Conservation (phyloP, 148 eudicot species). For the Vaccinium myrtillus region DNA sequence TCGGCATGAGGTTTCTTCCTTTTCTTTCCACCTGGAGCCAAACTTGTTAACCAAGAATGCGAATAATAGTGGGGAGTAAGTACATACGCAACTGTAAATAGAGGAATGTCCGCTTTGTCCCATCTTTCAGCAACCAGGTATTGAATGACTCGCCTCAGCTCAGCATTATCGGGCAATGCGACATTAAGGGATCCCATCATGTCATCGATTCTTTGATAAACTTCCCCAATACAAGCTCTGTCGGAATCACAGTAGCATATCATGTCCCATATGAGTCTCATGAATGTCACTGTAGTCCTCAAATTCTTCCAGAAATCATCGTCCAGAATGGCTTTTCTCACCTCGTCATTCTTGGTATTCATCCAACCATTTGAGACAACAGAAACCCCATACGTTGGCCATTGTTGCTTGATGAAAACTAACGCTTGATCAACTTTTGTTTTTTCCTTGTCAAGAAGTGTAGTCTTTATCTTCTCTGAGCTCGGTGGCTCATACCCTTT, state of each 20-base stretch:
- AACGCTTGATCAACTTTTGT: background rate
- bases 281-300: background rate
- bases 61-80: background rate
- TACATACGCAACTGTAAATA: background rate
- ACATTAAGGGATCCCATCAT: background rate
- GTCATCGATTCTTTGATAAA: background rate
- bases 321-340: background rate
- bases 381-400: slow-evolving; percentile 13
- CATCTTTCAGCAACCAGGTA: background rate
- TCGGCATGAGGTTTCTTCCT: background rate
- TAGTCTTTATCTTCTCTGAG: slow-evolving; percentile 12
- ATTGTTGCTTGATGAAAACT: background rate
- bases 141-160: background rate
- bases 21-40: background rate
- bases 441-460: slow-evolving; percentile 10
- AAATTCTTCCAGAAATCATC: slow-evolving; percentile 4
- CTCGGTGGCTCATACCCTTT: slow-evolving; percentile 10
- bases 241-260: slow-evolving; percentile 5
- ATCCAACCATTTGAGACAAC: background rate
- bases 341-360: background rate
- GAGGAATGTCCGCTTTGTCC: background rate
- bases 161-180: background rate
- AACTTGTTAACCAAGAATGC: background rate
- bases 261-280: slow-evolving; percentile 9
- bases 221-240: slow-evolving; percentile 13